Conservation (phyloP, 1,139 yeast genomes). For the Kodamaea alishanica region DNA sequence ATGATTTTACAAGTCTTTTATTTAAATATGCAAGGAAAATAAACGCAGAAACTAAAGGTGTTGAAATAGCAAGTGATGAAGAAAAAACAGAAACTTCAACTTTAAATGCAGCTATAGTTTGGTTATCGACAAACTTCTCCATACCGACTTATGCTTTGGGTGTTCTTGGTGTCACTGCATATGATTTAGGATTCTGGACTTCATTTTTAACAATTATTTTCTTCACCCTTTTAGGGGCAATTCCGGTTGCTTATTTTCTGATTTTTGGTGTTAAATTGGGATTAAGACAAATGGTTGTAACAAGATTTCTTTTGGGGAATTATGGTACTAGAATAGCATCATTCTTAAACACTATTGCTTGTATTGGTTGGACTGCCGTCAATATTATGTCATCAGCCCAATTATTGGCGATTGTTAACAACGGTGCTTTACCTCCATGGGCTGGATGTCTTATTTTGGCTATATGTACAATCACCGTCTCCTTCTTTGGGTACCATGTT, state of each 20-base stretch:
- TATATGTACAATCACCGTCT: conserved; percentile 22
- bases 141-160: conserved; percentile 80
- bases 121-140: conserved; percentile 86
- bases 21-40: conserved; percentile 28
- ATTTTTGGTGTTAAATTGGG: conserved; percentile 80
- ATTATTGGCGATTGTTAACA: conserved; percentile 17
- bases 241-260: conserved; percentile 78
- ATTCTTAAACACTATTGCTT: conserved; percentile 27
- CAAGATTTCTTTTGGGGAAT: conserved; percentile 31
- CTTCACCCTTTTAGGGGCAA: conserved; percentile 65
- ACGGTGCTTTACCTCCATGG: conserved; percentile 31
- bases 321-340: conserved; percentile 31
- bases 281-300: conserved; percentile 49
- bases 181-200: conserved; percentile 59
- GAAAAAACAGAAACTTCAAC: conserved; percentile 58
- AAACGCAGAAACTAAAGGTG: conserved; percentile 61
- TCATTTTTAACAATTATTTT: conserved; percentile 58
- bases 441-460: conserved; percentile 32
- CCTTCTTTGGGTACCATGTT: conserved; percentile 28
- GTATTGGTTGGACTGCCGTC: conserved; percentile 37
- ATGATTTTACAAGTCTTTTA: neutral
- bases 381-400: conserved; percentile 33
- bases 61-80: conserved; percentile 61
- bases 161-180: conserved; percentile 63
- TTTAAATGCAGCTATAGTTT: conserved; percentile 75